Evolutionary conservation across 371 early-diverging fungal species (phyloP).

Genomic region (Nosema granulosis): DNA sequence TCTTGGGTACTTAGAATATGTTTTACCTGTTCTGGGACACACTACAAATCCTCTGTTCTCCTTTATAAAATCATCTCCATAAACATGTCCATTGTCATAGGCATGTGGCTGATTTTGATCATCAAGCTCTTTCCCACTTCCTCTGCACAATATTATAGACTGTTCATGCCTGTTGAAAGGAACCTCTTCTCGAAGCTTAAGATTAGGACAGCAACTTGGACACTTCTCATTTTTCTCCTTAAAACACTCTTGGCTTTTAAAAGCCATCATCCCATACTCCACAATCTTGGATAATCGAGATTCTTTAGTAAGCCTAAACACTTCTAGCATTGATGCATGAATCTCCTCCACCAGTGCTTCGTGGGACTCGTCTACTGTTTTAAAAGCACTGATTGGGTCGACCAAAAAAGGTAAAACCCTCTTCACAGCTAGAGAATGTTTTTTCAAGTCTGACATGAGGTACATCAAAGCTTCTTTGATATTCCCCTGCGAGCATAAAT

Average conservation of each 20-base stretch:
- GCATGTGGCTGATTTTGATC: constrained; percentile 19
- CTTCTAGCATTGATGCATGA: not conserved
- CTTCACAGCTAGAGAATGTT: not conserved
- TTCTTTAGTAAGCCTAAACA: constrained; percentile 17
- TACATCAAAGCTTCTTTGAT: constrained; percentile 13
- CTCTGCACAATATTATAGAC: constrained; percentile 23
- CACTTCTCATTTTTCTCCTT: not conserved
- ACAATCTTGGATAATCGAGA: constrained; percentile 19
- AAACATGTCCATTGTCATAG: constrained; percentile 33
- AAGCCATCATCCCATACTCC: constrained; percentile 42
- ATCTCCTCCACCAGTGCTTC: no score
- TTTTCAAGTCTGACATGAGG: constrained; percentile 21
- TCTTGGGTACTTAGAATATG: constrained; percentile 6
- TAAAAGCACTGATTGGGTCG: no score
- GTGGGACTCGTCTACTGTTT: no score
- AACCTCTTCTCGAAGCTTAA: constrained; percentile 30
- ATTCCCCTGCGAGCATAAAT: constrained; percentile 10
- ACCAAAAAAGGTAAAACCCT: constrained; percentile 8
- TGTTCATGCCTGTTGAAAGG: constrained; percentile 37
- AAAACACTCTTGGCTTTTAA: constrained; percentile 23
- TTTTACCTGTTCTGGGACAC: no score
- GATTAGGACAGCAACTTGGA: constrained; percentile 22
- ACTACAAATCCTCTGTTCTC: no score
- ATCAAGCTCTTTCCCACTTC: constrained; percentile 14
- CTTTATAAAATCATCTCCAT: constrained; percentile 29